Percentiles rank a stretch among this genome's conserved stretches.
Evolutionary conservation across 139 green algal species (phyloP).

Genomic region (Microglena sp.): DNA sequence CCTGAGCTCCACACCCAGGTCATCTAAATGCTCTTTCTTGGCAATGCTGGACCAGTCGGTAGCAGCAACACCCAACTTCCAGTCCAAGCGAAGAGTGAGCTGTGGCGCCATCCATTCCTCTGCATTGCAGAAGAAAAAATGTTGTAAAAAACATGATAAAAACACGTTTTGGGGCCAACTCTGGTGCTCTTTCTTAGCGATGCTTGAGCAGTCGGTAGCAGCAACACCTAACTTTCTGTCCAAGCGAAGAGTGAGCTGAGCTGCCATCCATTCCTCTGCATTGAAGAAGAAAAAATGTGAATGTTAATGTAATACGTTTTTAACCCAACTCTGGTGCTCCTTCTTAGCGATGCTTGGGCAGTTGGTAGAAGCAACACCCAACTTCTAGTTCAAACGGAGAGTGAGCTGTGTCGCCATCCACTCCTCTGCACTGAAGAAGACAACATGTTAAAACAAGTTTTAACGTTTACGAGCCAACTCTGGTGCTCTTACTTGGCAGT

Average conservation of each 20-base stretch:
- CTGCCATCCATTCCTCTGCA: not conserved
- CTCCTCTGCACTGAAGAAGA: not conserved
- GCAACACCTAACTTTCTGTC: conserved; percentile 78
- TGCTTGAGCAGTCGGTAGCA: conserved; percentile 77
- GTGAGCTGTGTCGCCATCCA: not conserved
- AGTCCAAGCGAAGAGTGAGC: conserved; percentile 62
- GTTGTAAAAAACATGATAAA: not conserved
- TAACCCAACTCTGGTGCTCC: conserved; percentile 50
- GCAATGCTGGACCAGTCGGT: conserved; percentile 83
- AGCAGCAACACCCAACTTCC: conserved; percentile 72
- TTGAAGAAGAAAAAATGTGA: not conserved
- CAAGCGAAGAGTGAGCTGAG: conserved; percentile 39
- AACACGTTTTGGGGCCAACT: not conserved
- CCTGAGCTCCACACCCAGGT: conserved; percentile 66
- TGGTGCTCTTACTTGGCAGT: conserved; percentile 90
- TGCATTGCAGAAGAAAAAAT: not conserved
- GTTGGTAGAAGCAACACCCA: conserved; percentile 71
- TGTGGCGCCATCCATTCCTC: not conserved
- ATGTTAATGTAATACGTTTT: not conserved
- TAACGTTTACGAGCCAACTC: not conserved
- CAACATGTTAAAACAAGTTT: not conserved
- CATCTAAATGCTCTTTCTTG: conserved; percentile 90
- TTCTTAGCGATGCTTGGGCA: conserved; percentile 91
- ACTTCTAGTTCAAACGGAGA: conserved; percentile 77
- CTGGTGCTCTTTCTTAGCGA: conserved; percentile 91